Percentiles rank a stretch among this genome's conserved stretches.
Evolutionary conservation across 2,329 filamentous ascomycete genomes (phyloP).

Genomic region (Torrubiellomyces zombiae): DNA sequence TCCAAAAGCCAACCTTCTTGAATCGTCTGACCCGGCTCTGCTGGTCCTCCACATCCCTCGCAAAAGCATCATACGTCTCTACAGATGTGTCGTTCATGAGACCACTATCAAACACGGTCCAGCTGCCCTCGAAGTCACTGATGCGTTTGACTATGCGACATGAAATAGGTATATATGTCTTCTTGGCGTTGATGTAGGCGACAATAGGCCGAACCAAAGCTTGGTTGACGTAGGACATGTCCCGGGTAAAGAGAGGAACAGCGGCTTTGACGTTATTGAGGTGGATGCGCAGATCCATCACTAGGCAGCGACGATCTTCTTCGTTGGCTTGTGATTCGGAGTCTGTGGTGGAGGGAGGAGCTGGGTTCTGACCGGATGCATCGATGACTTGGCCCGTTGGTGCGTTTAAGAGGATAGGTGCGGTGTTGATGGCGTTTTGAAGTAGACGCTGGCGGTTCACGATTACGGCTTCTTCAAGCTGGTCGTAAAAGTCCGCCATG

Average conservation of each 20-base stretch:
- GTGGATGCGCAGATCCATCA: constrained; percentile 90
- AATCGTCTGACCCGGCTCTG: constrained; percentile 72
- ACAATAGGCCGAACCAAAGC: constrained; percentile 90
- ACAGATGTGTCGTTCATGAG: constrained; percentile 86
- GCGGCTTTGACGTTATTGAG: constrained; percentile 88
- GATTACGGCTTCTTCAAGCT: constrained; percentile 81
- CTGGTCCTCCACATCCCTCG: constrained; percentile 76
- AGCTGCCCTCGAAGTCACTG: constrained; percentile 83
- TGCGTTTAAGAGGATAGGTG: constrained; percentile 11
- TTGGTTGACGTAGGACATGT: constrained; percentile 92
- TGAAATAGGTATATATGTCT: constrained; percentile 87
- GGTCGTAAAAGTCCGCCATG: constrained; percentile 93
- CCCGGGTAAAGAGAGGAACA: constrained; percentile 80
- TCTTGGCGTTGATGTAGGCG: constrained; percentile 91
- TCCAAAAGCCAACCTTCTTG: constrained; percentile 96
- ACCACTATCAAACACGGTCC: constrained; percentile 87
- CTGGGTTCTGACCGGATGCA: constrained; percentile 6
- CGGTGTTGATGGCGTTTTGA: constrained; percentile 24
- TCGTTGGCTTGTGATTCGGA: constrained; percentile 10
- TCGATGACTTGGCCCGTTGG: constrained; percentile 19
- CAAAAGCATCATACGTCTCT: constrained; percentile 91
- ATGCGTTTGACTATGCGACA: constrained; percentile 85
- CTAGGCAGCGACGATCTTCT: constrained; percentile 61
- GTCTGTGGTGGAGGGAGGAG: constrained; percentile 4
- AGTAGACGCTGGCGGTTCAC: constrained; percentile 52